Evolutionary conservation across 306 rosid genomes (phyloP).

Genomic region (Leucaena leucocephala): DNA sequence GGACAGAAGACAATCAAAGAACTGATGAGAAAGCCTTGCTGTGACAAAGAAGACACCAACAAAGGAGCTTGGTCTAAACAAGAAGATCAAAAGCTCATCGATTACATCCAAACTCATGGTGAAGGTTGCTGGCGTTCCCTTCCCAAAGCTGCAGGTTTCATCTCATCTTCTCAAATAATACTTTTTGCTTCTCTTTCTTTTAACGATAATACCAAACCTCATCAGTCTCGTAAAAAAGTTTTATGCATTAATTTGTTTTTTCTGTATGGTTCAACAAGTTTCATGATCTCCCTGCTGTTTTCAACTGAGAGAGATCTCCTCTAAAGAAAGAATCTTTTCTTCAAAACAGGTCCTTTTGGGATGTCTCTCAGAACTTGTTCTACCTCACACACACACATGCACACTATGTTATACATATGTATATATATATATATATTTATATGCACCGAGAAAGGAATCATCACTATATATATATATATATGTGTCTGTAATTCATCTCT

Average conservation of each 20-base stretch:
- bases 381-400: neutral
- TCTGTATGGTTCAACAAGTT: neutral
- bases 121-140: conserved; percentile 79
- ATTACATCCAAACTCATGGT: conserved; percentile 60
- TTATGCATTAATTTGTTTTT: neutral
- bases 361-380: neutral
- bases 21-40: conserved; percentile 60
- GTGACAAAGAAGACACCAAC: conserved; percentile 62
- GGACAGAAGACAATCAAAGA: neutral
- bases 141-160: conserved; percentile 71
- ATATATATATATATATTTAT: neutral
- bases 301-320: neutral
- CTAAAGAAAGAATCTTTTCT: neutral
- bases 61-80: conserved; percentile 81
- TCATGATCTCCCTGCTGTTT: neutral
- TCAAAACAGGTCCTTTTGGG: neutral
- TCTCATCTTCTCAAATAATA: too few relatives aligned
- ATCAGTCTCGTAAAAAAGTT: too few relatives aligned
- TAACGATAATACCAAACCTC: too few relatives aligned
- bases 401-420: neutral
- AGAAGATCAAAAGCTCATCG: conserved; percentile 73
- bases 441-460: neutral
- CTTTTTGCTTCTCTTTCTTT: too few relatives aligned
- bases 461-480: neutral
- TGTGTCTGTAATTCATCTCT: neutral